These are phyloP conservation scores for Protea cynaroides DNA, from an alignment of 164 flowering plant genomes.

Conservation along the genomic window DNA sequence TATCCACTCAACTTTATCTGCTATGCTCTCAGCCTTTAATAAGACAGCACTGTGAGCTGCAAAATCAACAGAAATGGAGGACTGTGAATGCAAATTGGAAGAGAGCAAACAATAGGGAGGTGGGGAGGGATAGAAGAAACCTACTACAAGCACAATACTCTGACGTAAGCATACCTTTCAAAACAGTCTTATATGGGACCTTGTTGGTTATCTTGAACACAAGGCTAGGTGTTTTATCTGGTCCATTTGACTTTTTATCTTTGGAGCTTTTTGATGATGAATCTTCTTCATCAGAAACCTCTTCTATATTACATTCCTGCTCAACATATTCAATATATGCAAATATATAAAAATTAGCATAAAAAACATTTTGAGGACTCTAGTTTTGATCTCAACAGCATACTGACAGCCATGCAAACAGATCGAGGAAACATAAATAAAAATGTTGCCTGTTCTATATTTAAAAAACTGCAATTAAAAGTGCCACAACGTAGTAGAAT, in stretches of 20 bases:
- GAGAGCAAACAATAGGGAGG: not conserved
- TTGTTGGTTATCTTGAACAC: conserved; percentile 79
- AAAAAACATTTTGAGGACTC: not conserved
- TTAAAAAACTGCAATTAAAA: not conserved
- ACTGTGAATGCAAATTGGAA: not conserved
- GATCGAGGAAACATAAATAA: too few species aligned
- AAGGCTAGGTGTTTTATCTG: conserved; percentile 72
- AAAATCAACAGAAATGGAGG: conserved; percentile 5
- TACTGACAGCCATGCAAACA: too few species aligned
- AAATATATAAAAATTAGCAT: not conserved
- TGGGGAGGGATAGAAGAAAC: not conserved
- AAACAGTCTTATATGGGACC: conserved; percentile 86
- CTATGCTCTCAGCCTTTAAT: conserved; percentile 82
- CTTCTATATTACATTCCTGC: conserved; percentile 92
- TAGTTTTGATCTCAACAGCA: too few species aligned
- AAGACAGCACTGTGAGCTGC: conserved; percentile 91
- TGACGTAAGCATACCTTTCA: conserved; percentile 53
- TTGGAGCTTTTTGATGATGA: conserved; percentile 79
- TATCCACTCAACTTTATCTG: conserved; percentile 87
- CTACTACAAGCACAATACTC: not conserved
- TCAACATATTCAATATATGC: not conserved
- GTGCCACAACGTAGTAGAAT: not conserved
- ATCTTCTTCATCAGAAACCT: conserved; percentile 75
- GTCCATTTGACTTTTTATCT: conserved; percentile 89
- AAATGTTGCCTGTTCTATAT: not conserved